These are phyloP conservation scores for Samsoniella hepiali DNA, from an alignment of 2,329 filamentous ascomycete genomes.

Conservation along the genomic window DNA sequence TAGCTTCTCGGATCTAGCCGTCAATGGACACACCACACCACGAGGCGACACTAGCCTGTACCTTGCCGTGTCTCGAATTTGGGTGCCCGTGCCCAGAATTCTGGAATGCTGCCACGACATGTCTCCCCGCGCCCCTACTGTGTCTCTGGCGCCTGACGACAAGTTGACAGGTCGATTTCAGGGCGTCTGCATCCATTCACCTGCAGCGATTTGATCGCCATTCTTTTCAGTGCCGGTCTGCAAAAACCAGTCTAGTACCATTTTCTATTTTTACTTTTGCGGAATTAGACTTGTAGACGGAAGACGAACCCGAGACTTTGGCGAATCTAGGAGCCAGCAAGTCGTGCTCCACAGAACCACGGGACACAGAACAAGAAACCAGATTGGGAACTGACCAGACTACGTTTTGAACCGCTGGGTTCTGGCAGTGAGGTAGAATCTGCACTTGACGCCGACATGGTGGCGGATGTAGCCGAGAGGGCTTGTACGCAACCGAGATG, in stretches of 20 bases:
- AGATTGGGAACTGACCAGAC: not conserved
- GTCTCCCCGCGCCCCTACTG: not conserved
- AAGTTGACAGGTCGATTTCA: slow-evolving; percentile 5
- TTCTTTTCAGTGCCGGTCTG: not conserved
- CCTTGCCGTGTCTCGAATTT: slow-evolving; percentile 4
- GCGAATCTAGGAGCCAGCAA: not conserved
- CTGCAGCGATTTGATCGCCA: not conserved
- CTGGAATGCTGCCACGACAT: slow-evolving; percentile 7
- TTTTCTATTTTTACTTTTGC: not conserved
- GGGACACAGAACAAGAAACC: not conserved
- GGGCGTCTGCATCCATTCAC: not conserved
- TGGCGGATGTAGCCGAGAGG: not conserved
- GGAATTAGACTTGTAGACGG: not conserved
- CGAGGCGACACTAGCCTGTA: not conserved
- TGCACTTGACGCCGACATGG: not conserved
- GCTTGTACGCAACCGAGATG: too few species aligned
- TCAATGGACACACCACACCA: not conserved
- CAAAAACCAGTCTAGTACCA: not conserved
- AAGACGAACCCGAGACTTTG: not conserved
- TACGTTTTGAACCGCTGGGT: not conserved
- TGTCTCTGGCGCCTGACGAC: not conserved
- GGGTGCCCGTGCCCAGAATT: not conserved
- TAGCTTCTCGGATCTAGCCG: slow-evolving; percentile 15
- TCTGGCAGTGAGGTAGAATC: not conserved
- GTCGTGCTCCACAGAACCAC: not conserved